Conservation (phyloP, 805 yeast genomes). For the Starmerella stellata region DNA sequence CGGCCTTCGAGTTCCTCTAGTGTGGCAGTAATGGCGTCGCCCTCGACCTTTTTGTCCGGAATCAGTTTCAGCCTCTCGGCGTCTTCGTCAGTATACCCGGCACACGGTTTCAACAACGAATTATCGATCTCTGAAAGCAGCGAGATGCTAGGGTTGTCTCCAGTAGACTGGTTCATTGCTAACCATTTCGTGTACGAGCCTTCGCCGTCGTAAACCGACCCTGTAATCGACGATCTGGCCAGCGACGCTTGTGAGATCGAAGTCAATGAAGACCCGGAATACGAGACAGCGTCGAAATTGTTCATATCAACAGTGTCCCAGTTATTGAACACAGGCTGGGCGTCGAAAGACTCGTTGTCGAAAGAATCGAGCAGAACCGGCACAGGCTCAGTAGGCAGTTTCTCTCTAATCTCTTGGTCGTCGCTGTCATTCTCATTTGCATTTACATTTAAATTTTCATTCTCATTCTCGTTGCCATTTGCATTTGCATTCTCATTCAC, state of each 20-base stretch:
- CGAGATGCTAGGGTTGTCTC: constrained; percentile 10
- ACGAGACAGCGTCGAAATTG: constrained; percentile 9
- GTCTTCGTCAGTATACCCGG: constrained; percentile 35
- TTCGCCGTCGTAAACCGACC: background rate
- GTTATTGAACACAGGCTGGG: background rate
- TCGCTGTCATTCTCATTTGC: too few relatives aligned
- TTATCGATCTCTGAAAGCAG: constrained; percentile 17
- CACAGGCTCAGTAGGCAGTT: too few relatives aligned
- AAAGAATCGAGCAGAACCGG: background rate
- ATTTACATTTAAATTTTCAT: too few relatives aligned
- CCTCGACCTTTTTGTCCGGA: constrained; percentile 55
- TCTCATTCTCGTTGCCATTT: too few relatives aligned
- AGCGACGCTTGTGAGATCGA: constrained; percentile 8
- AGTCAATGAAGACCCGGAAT: constrained; percentile 12
- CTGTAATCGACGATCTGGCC: constrained; percentile 5
- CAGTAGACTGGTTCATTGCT: background rate
- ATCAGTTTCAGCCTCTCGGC: constrained; percentile 65
- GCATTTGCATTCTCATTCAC: too few relatives aligned
- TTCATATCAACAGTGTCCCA: constrained; percentile 8
- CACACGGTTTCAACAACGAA: constrained; percentile 20
- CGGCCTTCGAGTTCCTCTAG: constrained; percentile 64
- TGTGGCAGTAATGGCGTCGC: constrained; percentile 59
- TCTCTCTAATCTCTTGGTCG: too few relatives aligned
- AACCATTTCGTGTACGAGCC: background rate
- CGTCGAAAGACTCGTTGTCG: background rate